A percentile compares a stretch with the other conserved stretches of the same genome.
Evolutionary conservation across 768 basidiomycete species (phyloP).

Genomic region (Pulveroboletus ravenelii): DNA sequence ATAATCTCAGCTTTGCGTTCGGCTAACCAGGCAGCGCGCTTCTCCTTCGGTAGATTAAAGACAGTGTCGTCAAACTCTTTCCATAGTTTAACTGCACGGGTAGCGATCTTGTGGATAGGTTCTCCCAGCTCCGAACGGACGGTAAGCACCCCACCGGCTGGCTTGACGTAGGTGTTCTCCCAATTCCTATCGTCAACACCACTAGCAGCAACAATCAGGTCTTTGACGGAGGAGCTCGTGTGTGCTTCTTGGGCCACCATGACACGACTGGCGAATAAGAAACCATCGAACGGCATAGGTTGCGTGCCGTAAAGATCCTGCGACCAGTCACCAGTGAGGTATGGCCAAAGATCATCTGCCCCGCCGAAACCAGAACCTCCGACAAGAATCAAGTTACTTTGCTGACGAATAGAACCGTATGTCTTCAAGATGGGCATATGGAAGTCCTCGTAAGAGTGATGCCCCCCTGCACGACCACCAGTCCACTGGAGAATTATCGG

Average conservation of each 20-base stretch:
- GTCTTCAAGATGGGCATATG: conserved; percentile 92
- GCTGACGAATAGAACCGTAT: conserved; percentile 85
- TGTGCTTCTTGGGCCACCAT: conserved; percentile 99
- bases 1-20: conserved; percentile 90
- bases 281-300: conserved; percentile 98
- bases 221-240: conserved; percentile 91
- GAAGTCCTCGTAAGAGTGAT: conserved; percentile 98
- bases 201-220: conserved; percentile 90
- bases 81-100: conserved; percentile 95
- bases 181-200: conserved; percentile 87
- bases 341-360: conserved; percentile 94
- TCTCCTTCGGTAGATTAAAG: conserved; percentile 94
- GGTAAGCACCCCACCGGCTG: conserved; percentile 93
- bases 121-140: conserved; percentile 98
- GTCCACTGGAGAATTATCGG: conserved; percentile 99
- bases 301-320: conserved; percentile 73
- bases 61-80: conserved; percentile 97
- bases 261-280: conserved; percentile 92
- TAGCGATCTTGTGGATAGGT: conserved; percentile 99
- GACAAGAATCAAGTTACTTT: conserved; percentile 83
- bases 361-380: conserved; percentile 96
- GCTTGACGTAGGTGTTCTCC: conserved; percentile 92
- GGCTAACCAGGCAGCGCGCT: conserved; percentile 81
- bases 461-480: conserved; percentile 96
- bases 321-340: conserved; percentile 95